Evolutionary conservation across 148 eudicot species (phyloP), one percentile per base, ranked within the genome.

Genomic region (Dysphania ambrosioides): DNA sequence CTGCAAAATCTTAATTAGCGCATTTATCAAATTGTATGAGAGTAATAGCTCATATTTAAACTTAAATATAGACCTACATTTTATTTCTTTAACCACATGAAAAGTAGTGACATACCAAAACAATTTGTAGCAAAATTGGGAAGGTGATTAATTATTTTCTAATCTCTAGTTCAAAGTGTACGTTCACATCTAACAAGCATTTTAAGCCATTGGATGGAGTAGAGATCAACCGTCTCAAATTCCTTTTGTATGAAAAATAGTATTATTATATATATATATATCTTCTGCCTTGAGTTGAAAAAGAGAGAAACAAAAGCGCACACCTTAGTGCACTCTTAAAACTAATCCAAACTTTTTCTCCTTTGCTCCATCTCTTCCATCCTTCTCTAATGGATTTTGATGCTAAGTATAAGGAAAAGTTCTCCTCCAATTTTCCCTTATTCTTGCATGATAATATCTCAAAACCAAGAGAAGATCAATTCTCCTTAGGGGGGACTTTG

Each of bases 351-450:
- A 71, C 71, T 40, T 61, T 80, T 49, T 58, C 19, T 60, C 70
- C 63, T 77, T 79, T n/a, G 32, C 72, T 74, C 51, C 60, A 66
- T 35, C 60, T 68, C 53, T 47, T 47, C 53, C 53, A 13, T 19
- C n/a, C n/a, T n/a, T n/a, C n/a, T n/a, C n/a, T n/a, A n/a, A 83
- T 86, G 89, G 87, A 83, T 77, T 79, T 86, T 68, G 84, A 79
- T 70, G 67, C 76, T 34, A 79, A 81, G 30, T 74, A 19, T 61
- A 75, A 79, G 49, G 87, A 85, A 72, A 79, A 80, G 44, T 35
- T 74, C 31, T 35, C 76, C 30, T 58, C 79, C n/a, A 66, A 76
- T 51, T 61, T 71, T 7, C 47, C 79, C 13, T 34, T 82, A 5
- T 62, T 65, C 29, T 65, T 34, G 30, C 70, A 73, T 57, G 82